A percentile compares a stretch with the other conserved stretches of the same genome.
These are phyloP conservation scores for Saussurea involucrata DNA, from an alignment of 129 eudicot species.

Conservation along the genomic window DNA sequence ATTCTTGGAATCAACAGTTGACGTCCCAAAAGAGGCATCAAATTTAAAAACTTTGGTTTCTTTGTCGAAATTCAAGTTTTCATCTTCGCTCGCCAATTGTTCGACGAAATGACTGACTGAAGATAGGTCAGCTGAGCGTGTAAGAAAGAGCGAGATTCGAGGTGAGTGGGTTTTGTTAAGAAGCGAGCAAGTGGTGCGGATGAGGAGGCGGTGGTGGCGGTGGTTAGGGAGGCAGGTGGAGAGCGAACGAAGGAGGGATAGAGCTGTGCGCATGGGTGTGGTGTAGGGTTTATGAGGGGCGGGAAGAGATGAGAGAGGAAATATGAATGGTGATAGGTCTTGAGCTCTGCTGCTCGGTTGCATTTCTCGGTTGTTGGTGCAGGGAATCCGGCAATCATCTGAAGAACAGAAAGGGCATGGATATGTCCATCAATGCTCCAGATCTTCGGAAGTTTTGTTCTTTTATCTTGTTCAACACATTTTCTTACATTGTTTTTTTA, in stretches of 20 bases:
- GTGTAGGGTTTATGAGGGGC: constrained; percentile 15
- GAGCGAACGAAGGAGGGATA: constrained; percentile 34
- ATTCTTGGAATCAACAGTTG: constrained; percentile 20
- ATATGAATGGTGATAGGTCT: neutral
- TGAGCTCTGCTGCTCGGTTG: neutral
- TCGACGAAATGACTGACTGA: constrained; percentile 46
- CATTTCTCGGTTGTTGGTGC: neutral
- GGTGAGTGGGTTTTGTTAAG: constrained; percentile 7
- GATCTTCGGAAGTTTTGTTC: neutral
- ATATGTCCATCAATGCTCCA: neutral
- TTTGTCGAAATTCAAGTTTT: constrained; percentile 18
- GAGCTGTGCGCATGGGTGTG: constrained; percentile 39
- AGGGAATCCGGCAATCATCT: neutral
- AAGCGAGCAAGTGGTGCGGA: constrained; percentile 10
- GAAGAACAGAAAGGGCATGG: neutral
- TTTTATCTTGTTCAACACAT: no score
- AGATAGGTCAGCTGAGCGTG: constrained; percentile 16
- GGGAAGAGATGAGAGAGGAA: neutral
- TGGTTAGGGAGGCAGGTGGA: constrained; percentile 28
- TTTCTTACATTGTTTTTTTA: no score
- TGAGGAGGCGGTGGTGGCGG: constrained; percentile 24
- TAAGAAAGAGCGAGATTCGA: neutral
- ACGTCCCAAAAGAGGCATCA: constrained; percentile 42
- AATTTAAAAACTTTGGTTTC: constrained; percentile 40
- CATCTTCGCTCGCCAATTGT: constrained; percentile 33